Evolutionary conservation across 2,329 filamentous ascomycete species (phyloP).

Genomic region (Sarocladium strictum): DNA sequence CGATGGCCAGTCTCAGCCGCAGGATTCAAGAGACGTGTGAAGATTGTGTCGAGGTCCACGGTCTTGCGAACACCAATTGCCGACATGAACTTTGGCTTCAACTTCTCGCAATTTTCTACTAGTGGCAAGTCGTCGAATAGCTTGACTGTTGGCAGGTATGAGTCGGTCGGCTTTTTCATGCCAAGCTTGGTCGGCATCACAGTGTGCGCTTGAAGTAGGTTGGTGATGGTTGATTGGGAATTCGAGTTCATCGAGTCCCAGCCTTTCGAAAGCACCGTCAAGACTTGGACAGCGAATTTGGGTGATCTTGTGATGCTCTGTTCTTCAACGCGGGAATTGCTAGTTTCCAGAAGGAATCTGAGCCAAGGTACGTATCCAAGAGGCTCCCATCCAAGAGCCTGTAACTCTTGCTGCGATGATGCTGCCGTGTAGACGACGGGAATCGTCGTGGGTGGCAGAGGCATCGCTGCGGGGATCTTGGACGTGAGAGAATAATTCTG

Average conservation of each 20-base stretch:
- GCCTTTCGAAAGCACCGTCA: slow-evolving; percentile 77
- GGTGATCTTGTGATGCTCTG: slow-evolving; percentile 67
- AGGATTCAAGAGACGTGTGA: slow-evolving; percentile 70
- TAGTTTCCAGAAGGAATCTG: slow-evolving; percentile 67
- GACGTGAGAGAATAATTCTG: slow-evolving; percentile 68
- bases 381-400: slow-evolving; percentile 79
- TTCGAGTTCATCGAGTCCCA: slow-evolving; percentile 73
- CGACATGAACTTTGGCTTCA: slow-evolving; percentile 86
- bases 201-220: slow-evolving; percentile 59
- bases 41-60: slow-evolving; percentile 89
- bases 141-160: slow-evolving; percentile 91
- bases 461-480: slow-evolving; percentile 74
- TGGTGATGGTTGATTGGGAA: slow-evolving; percentile 60
- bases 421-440: slow-evolving; percentile 76
- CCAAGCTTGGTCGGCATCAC: slow-evolving; percentile 87
- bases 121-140: slow-evolving; percentile 90
- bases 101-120: slow-evolving; percentile 65
- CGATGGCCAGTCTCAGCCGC: slow-evolving; percentile 46
- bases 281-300: slow-evolving; percentile 69
- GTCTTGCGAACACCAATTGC: slow-evolving; percentile 90
- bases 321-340: slow-evolving; percentile 51
- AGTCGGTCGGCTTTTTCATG: slow-evolving; percentile 78
- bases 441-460: slow-evolving; percentile 74
- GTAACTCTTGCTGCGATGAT: slow-evolving; percentile 61
- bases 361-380: slow-evolving; percentile 84